These are phyloP conservation scores for Neobulgaria alba DNA, from an alignment of 2,329 filamentous ascomycete species.

Conservation along the genomic window DNA sequence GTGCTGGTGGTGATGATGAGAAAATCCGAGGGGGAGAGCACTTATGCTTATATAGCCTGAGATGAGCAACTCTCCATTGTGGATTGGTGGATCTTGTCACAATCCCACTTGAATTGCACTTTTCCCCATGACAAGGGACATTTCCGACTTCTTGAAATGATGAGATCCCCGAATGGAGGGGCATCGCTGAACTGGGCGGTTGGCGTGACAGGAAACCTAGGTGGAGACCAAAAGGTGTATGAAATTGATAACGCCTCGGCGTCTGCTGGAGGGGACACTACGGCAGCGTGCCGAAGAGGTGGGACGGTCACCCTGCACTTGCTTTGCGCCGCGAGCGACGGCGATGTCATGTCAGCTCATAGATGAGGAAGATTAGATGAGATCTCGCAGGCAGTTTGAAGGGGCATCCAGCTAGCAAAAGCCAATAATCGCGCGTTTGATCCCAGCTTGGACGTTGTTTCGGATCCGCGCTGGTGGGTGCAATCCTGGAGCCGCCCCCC, in stretches of 20 bases:
- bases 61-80: background rate
- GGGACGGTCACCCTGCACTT: no score
- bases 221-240: background rate
- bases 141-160: background rate
- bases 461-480: background rate
- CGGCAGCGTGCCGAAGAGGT: background rate
- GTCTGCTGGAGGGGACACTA: background rate
- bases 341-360: background rate
- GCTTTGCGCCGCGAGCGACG: no score
- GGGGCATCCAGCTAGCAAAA: background rate
- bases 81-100: background rate
- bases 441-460: background rate
- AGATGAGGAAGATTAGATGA: background rate
- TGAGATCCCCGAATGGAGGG: background rate
- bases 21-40: no score
- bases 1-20: conserved; percentile 18
- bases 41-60: background rate
- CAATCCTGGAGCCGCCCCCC: no score
- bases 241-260: background rate
- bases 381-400: background rate
- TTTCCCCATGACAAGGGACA: background rate
- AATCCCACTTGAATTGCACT: background rate
- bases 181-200: no score
- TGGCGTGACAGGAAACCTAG: background rate
- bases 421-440: background rate